Conservation (phyloP, 2,329 filamentous ascomycete species). For the Pseudogymnoascus sp. region DNA sequence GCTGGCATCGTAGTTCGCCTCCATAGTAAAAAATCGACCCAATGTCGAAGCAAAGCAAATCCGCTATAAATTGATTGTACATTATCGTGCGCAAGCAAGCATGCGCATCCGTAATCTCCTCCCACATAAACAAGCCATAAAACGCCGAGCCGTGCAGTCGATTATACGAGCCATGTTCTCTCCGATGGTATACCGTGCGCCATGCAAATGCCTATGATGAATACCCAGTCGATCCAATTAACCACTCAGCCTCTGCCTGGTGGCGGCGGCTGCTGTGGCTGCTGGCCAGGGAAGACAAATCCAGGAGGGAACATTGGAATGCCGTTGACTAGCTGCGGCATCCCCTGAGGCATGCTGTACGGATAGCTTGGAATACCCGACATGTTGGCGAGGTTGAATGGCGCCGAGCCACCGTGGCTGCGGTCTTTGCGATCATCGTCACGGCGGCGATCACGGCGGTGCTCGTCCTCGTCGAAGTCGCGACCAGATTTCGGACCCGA, state of each 20-base stretch:
- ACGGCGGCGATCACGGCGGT: constrained; percentile 18
- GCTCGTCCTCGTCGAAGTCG: constrained; percentile 26
- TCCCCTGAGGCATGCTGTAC: constrained; percentile 13
- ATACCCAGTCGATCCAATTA: not conserved
- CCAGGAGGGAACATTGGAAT: constrained; percentile 43
- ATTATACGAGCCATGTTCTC: not conserved
- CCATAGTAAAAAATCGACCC: not conserved
- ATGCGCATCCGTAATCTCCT: not conserved
- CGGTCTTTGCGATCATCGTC: constrained; percentile 15
- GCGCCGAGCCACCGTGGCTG: constrained; percentile 12
- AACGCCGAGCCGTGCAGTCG: constrained; percentile 1
- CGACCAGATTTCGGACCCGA: constrained; percentile 52
- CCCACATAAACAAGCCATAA: not conserved
- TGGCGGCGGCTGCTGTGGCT: constrained; percentile 21
- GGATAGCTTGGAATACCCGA: constrained; percentile 17
- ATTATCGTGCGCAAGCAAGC: not conserved
- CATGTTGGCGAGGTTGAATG: constrained; percentile 18
- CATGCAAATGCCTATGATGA: constrained; percentile 5
- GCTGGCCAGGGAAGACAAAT: constrained; percentile 32
- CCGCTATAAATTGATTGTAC: not conserved
- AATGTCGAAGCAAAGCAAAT: constrained; percentile 7
- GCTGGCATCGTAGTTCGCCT: not conserved
- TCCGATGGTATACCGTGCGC: constrained; percentile 4
- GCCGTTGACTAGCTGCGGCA: constrained; percentile 38
- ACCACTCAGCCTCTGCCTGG: constrained; percentile 20